Conservation (phyloP, 345 rosid species). For the Lenwebbia sp. region DNA sequence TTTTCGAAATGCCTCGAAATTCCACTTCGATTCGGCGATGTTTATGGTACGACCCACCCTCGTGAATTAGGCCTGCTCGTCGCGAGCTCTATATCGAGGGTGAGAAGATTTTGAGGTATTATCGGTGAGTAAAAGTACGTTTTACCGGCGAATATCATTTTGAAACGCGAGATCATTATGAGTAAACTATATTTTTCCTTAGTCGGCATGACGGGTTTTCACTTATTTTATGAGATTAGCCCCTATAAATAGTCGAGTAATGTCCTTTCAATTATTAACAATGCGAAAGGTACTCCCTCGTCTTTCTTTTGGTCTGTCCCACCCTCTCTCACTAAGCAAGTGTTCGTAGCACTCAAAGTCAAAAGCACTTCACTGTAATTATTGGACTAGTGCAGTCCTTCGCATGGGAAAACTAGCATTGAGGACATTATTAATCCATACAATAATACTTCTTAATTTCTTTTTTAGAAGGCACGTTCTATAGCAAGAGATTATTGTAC, state of each 20-base stretch:
- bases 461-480: background rate
- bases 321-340: background rate
- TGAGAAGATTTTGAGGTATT: background rate
- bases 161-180: background rate
- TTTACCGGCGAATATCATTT: background rate
- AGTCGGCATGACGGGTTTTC: background rate
- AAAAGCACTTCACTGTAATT: background rate
- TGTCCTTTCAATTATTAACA: background rate
- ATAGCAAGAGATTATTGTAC: background rate
- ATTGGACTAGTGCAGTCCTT: background rate
- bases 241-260: background rate
- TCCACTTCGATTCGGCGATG: too few species aligned
- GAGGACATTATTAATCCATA: background rate
- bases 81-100: background rate
- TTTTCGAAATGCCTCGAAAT: background rate
- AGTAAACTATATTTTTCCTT: background rate
- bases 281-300: background rate
- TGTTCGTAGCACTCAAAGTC: background rate
- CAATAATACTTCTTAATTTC: background rate
- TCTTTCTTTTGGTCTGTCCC: background rate
- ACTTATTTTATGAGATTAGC: background rate
- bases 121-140: background rate
- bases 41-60: background rate
- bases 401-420: background rate
- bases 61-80: background rate